Conservation (phyloP, 2,329 filamentous ascomycete genomes). For the Xylariales sp. region DNA sequence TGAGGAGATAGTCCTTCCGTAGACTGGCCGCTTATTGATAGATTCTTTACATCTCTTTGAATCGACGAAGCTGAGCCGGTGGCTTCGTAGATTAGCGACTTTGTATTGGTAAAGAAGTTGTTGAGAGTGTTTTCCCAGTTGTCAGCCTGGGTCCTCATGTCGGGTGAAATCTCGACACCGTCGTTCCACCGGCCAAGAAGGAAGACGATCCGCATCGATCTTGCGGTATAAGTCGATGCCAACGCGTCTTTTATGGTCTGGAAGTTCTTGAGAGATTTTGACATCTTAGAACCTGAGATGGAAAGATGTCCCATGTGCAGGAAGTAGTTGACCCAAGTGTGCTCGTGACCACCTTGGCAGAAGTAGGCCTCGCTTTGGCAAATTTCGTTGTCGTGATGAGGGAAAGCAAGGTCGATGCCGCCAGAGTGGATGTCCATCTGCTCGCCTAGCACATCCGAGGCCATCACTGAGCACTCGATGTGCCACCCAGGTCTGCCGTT, state of each 20-base stretch:
- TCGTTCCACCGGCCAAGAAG: slow-evolving; percentile 86
- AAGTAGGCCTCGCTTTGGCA: slow-evolving; percentile 75
- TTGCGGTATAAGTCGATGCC: slow-evolving; percentile 63
- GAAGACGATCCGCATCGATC: slow-evolving; percentile 80
- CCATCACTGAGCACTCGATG: slow-evolving; percentile 96
- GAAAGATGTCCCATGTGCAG: slow-evolving; percentile 90
- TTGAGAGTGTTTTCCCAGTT: slow-evolving; percentile 78
- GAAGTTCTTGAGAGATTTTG: slow-evolving; percentile 93
- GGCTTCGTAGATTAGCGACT: slow-evolving; percentile 47
- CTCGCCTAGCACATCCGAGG: slow-evolving; percentile 77
- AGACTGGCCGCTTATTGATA: slow-evolving; percentile 31
- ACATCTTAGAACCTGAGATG: slow-evolving; percentile 92
- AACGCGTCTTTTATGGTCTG: slow-evolving; percentile 86
- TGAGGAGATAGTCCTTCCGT: slow-evolving; percentile 31
- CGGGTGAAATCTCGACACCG: slow-evolving; percentile 83
- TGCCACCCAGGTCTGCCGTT: slow-evolving; percentile 90
- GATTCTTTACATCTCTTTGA: slow-evolving; percentile 26
- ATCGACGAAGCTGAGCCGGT: slow-evolving; percentile 23
- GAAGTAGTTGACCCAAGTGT: slow-evolving; percentile 94
- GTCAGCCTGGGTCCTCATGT: slow-evolving; percentile 68
- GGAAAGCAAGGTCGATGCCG: slow-evolving; percentile 85
- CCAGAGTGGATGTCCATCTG: slow-evolving; percentile 92
- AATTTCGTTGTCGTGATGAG: slow-evolving; percentile 83
- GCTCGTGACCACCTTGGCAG: slow-evolving; percentile 44
- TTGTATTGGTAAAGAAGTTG: slow-evolving; percentile 56